phyloP scores from a whole-genome alignment of 495 filamentous ascomycete genomes.

The Talaromyces thailandensis region DNA sequence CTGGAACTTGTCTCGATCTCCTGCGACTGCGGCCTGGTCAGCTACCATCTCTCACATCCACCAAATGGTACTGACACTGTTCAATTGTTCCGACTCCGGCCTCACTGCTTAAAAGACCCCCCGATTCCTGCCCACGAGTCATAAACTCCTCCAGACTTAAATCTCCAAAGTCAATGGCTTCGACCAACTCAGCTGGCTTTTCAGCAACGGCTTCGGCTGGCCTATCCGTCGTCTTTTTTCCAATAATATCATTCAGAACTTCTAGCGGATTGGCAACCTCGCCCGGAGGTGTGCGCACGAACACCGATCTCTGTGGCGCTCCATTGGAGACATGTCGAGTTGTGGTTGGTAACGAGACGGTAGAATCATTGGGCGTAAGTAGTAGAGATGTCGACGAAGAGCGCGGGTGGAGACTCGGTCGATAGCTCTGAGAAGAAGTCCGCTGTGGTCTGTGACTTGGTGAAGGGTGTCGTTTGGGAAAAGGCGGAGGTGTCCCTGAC shows the following conservation, averaged over 20 bases:
- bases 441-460: conserved; percentile 59
- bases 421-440: conserved; percentile 40
- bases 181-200: conserved; percentile 39
- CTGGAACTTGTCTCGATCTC: conserved; percentile 81
- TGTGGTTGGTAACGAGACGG: conserved; percentile 56
- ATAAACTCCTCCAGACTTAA: conserved; percentile 68
- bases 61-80: conserved; percentile 53
- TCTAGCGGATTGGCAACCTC: conserved; percentile 63
- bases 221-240: conserved; percentile 19
- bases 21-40: conserved; percentile 52
- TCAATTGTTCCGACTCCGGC: conserved; percentile 60
- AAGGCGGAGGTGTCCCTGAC: conserved; percentile 46
- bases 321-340: conserved; percentile 52
- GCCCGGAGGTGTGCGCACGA: conserved; percentile 35
- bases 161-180: conserved; percentile 70
- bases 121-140: conserved; percentile 26
- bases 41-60: conserved; percentile 11
- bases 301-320: conserved; percentile 49
- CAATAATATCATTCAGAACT: conserved; percentile 64
- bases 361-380: conserved; percentile 59
- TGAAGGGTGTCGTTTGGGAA: conserved; percentile 57
- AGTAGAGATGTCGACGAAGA: conserved; percentile 59
- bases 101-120: conserved; percentile 30
- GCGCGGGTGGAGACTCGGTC: conserved; percentile 53
- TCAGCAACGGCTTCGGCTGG: conserved; percentile 6